Conservation (phyloP, 139 green algal species). For the Coelastrella sp. region DNA sequence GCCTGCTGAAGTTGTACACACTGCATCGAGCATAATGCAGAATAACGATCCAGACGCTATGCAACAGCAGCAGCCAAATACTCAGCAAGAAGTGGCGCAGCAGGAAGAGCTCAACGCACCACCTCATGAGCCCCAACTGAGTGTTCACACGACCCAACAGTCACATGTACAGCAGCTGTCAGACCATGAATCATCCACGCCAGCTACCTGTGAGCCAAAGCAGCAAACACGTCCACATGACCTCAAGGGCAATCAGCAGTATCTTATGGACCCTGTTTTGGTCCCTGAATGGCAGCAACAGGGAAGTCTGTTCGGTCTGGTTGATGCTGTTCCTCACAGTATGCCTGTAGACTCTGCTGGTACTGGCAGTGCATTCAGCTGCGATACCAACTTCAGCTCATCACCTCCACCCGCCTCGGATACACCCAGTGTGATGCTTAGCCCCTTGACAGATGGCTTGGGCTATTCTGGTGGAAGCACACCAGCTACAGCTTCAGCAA, state of each 20-base stretch:
- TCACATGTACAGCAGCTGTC: not conserved
- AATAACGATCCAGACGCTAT: not conserved
- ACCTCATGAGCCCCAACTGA: not conserved
- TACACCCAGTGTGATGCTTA: constrained; percentile 3
- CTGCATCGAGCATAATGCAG: not conserved
- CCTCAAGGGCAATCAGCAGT: not conserved
- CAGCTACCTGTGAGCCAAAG: constrained; percentile 1
- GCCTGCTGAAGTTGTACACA: not conserved
- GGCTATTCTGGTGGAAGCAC: not conserved
- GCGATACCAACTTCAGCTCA: constrained; percentile 1
- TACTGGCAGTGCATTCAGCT: constrained; percentile 32
- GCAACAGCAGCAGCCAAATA: not conserved
- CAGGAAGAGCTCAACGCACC: not conserved
- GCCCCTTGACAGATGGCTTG: not conserved
- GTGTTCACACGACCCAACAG: not conserved
- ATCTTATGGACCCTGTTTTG: not conserved
- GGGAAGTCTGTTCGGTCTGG: constrained; percentile 32
- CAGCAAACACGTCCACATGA: not conserved
- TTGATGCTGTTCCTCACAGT: not conserved
- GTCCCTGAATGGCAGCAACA: constrained; percentile 45
- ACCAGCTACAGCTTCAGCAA: not conserved
- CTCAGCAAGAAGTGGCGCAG: not conserved
- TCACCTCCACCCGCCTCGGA: not conserved
- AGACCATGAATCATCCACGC: not conserved
- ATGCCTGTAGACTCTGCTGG: not conserved